Base-by-base conservation (phyloP, 2,329 filamentous ascomycete species). In the Beauveria caledonica region DNA sequence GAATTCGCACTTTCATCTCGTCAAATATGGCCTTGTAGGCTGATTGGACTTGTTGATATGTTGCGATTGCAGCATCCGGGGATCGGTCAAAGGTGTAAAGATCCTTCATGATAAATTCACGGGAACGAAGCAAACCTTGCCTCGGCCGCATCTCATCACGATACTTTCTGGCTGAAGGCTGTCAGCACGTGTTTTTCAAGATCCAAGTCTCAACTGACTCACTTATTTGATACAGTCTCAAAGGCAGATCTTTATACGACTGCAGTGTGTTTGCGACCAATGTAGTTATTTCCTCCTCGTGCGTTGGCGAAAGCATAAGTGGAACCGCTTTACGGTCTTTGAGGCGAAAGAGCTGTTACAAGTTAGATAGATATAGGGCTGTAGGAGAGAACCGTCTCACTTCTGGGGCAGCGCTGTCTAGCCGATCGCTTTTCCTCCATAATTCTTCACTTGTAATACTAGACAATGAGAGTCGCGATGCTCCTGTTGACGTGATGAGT, bases 61-160 rank as follows among this genome's bases (percentile, higher is more conserved):
- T 96, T 54, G 82, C 75, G n/a, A 92, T 77, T 1, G 93, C 93
- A n/a, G 83, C 76, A 27, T 82, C 75, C 0, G 79, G 71, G 4
- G 81, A 87, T 40, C 80, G 76, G 69, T 99, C 94, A 69, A 99
- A 99, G 0, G 92, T 97, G 72, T 99, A 99, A 1, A 99, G 81
- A 72, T 99, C 94, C 73, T 99, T 99, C 94, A 99, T 99, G 66
- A 91, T 76, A 68, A 99, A 99, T 69, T 99, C 94, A 63, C 92
- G 86, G 1, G 90, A 89, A 10, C 94, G 86, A 9, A 99, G 78
- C 2, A 99, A 79, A 13, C 94, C 94, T 67, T 96, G 90, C 36
- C 94, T 84, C 21, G 94, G 94, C 27, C 94, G 83, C 60, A 88
- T 83, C 74, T 99, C 94, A 75, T 99, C 94, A 53, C 94, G 86